phyloP scores from a whole-genome alignment of 2,329 filamentous ascomycete species.

The Claviceps cyperi region DNA sequence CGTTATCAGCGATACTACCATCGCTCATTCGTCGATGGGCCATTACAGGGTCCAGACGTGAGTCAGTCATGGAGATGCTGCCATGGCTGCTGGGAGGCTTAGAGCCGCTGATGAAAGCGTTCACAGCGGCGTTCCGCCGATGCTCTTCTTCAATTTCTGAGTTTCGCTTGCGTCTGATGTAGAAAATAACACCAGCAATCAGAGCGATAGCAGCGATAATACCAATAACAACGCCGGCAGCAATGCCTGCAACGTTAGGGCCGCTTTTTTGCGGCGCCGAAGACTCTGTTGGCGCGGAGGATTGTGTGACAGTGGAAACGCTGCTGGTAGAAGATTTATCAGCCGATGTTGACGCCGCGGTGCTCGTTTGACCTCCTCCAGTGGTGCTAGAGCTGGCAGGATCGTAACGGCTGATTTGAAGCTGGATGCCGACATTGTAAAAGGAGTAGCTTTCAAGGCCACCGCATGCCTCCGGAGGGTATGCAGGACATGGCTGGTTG shows the following conservation, averaged over 20 bases:
- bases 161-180: constrained; percentile 60
- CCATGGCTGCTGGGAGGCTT: constrained; percentile 50
- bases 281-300: constrained; percentile 8
- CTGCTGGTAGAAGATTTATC: constrained; percentile 10
- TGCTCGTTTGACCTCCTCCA: neutral
- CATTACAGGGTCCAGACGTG: constrained; percentile 76
- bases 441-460: constrained; percentile 25
- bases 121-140: constrained; percentile 65
- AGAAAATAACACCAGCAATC: constrained; percentile 57
- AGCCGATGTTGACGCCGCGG: constrained; percentile 6
- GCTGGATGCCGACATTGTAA: constrained; percentile 34
- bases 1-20: constrained; percentile 91
- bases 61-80: constrained; percentile 60
- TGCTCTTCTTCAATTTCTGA: constrained; percentile 72
- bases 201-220: constrained; percentile 55
- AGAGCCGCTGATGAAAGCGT: constrained; percentile 54
- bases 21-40: constrained; percentile 75
- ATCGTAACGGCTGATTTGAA: constrained; percentile 19
- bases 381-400: constrained; percentile 13
- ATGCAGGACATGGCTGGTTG: constrained; percentile 51
- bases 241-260: constrained; percentile 70
- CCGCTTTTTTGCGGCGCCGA: constrained; percentile 18
- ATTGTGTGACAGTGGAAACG: constrained; percentile 6
- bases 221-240: constrained; percentile 75
- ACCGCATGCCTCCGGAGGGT: constrained; percentile 44